Percentiles rank a stretch among this genome's conserved stretches.
Evolutionary conservation across 2,329 filamentous ascomycete species (phyloP).

Genomic region (Dryadomyces quercivorus): DNA sequence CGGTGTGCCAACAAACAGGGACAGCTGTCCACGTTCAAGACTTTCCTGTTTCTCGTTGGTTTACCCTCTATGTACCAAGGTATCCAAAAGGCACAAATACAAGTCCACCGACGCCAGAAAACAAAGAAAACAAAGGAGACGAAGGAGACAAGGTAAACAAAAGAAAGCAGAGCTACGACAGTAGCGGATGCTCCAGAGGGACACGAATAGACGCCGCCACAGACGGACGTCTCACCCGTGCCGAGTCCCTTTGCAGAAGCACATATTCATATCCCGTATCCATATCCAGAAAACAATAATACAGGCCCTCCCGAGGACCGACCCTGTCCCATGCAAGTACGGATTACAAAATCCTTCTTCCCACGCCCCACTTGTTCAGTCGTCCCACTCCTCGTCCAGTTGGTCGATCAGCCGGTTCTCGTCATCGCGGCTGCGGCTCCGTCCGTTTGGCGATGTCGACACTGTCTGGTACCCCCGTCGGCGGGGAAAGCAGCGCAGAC

Average conservation of each 20-base stretch:
- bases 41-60: neutral
- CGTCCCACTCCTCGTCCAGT: constrained; percentile 94
- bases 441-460: constrained; percentile 37
- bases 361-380: constrained; percentile 27
- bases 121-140: neutral
- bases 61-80: neutral
- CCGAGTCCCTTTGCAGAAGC: neutral
- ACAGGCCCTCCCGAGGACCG: neutral
- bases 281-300: neutral
- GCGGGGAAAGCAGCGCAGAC: constrained; percentile 51
- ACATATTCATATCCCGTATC: neutral
- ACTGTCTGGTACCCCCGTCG: constrained; percentile 57
- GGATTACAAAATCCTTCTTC: neutral
- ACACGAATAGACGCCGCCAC: neutral
- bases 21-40: neutral
- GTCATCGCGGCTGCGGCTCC: constrained; percentile 51
- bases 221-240: too few relatives aligned
- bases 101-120: neutral
- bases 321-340: neutral
- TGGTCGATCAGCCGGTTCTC: constrained; percentile 94
- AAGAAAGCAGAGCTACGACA: neutral
- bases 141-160: neutral
- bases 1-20: neutral
- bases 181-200: too few relatives aligned
- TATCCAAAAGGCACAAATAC: neutral